Conservation (phyloP, 768 basidiomycete genomes). For the Trametes cinnabarina region DNA sequence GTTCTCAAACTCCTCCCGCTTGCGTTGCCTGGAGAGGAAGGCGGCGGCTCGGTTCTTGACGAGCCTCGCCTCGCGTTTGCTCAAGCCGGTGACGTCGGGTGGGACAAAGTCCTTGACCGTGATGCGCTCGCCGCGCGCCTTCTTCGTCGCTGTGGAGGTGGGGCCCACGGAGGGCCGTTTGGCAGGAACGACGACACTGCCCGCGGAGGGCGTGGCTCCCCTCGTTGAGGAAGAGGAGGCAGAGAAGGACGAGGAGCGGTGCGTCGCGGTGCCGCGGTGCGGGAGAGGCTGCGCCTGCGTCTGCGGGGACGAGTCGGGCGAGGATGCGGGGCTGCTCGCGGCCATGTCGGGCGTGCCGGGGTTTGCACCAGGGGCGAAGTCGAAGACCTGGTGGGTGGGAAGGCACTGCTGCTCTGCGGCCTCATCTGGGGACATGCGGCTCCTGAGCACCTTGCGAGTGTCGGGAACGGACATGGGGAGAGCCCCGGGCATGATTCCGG, state of each 20-base stretch:
- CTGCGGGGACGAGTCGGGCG: constrained; percentile 25
- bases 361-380: constrained; percentile 44
- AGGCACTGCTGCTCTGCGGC: constrained; percentile 53
- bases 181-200: constrained; percentile 31
- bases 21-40: constrained; percentile 87
- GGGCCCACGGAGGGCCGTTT: constrained; percentile 26
- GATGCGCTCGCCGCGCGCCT: constrained; percentile 49
- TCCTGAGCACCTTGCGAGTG: constrained; percentile 51
- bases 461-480: constrained; percentile 35
- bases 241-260: constrained; percentile 25
- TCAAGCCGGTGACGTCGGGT: constrained; percentile 83
- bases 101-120: constrained; percentile 82
- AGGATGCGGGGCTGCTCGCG: constrained; percentile 28
- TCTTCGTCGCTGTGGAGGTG: constrained; percentile 36
- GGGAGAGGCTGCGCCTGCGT: constrained; percentile 33
- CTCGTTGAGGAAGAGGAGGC: not conserved
- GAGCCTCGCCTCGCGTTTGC: constrained; percentile 86
- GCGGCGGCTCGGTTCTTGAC: constrained; percentile 93
- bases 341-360: constrained; percentile 20
- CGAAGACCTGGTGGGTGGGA: constrained; percentile 73
- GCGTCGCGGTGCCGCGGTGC: constrained; percentile 27
- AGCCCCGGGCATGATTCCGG: constrained; percentile 29
- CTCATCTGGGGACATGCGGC: constrained; percentile 46
- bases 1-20: constrained; percentile 86
- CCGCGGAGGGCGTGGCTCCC: constrained; percentile 24